A percentile compares a stretch with the other conserved stretches of the same genome.
Evolutionary conservation across 23 red algal genomes (phyloP).

Genomic region (Agarophyton chilense): DNA sequence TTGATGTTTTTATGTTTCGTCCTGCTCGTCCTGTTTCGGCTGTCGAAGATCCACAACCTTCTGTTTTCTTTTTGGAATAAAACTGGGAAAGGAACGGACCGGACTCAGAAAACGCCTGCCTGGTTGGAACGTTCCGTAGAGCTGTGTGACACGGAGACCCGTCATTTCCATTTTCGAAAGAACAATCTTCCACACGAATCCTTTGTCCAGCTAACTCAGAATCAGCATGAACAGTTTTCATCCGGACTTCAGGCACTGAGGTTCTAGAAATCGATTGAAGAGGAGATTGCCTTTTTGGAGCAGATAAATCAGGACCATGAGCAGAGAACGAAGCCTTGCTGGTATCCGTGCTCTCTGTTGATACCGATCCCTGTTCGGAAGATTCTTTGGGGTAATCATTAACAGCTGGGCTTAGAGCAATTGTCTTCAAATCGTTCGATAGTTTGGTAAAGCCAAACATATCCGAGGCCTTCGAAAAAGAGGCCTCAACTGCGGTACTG

Average conservation of each 20-base stretch:
- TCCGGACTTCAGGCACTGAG: background rate
- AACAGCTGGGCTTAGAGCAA: background rate
- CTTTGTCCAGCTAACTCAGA: background rate
- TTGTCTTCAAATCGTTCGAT: background rate
- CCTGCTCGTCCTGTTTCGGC: background rate
- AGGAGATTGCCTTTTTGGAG: background rate
- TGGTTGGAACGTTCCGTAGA: background rate
- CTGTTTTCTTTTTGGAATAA: background rate
- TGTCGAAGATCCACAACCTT: background rate
- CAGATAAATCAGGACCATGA: background rate
- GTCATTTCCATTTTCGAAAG: background rate
- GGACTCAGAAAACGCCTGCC: background rate
- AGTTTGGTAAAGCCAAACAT: background rate
- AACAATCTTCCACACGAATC: background rate
- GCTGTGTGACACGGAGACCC: background rate
- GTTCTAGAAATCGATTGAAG: background rate
- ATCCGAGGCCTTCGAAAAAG: background rate
- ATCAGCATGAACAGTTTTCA: background rate
- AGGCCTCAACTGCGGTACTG: background rate
- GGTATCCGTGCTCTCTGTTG: background rate
- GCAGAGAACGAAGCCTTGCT: background rate
- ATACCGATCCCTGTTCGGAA: background rate
- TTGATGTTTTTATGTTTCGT: background rate
- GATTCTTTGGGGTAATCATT: background rate
- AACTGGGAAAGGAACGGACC: slow-evolving; percentile 35